phyloP scores from a whole-genome alignment of 2,329 filamentous ascomycete genomes.

The Huntiella savannae region DNA sequence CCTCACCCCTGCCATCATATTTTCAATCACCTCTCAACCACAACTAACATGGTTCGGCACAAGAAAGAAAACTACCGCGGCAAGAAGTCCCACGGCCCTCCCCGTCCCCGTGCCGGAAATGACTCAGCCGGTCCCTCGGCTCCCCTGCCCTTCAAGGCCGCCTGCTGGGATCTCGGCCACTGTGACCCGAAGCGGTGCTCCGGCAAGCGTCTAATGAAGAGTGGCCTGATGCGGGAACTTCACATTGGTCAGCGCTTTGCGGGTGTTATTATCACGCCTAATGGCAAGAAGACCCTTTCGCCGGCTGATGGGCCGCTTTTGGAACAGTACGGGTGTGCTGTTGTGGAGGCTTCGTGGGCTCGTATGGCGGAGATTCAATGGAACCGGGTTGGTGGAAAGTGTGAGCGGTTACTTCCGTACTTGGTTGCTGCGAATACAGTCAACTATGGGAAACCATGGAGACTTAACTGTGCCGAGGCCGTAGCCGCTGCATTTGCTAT shows the following conservation, averaged over 20 bases:
- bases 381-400: constrained; percentile 78
- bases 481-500: constrained; percentile 85
- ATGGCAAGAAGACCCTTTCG: constrained; percentile 70
- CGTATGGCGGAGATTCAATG: constrained; percentile 82
- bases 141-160: constrained; percentile 58
- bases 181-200: constrained; percentile 95
- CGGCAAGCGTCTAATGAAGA: constrained; percentile 80
- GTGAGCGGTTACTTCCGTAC: constrained; percentile 78
- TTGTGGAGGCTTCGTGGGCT: constrained; percentile 96
- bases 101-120: constrained; percentile 25
- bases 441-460: constrained; percentile 92
- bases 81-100: constrained; percentile 45
- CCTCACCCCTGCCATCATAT: not conserved
- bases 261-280: constrained; percentile 86
- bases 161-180: constrained; percentile 94
- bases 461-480: constrained; percentile 89
- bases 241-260: constrained; percentile 80
- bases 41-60: constrained; percentile 61
- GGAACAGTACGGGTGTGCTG: constrained; percentile 77
- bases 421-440: constrained; percentile 91
- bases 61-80: constrained; percentile 78
- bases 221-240: constrained; percentile 84
- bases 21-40: not conserved
- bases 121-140: constrained; percentile 20
- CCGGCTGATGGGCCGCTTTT: constrained; percentile 66